phyloP scores from a whole-genome alignment of 1,284 basidiomycete genomes.

The Leccinum solheimii region DNA sequence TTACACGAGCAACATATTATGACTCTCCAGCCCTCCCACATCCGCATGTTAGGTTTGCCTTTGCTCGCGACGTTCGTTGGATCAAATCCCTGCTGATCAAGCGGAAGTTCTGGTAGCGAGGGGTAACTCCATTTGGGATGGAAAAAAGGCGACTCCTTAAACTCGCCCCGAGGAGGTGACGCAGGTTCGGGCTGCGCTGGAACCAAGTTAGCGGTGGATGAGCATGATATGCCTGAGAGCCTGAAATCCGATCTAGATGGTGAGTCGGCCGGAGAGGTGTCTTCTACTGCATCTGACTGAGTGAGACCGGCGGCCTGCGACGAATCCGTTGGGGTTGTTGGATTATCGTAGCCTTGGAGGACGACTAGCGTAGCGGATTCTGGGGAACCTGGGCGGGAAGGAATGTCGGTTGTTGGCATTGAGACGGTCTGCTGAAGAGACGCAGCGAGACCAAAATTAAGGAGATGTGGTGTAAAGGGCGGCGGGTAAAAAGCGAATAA shows the following conservation, averaged over 20 bases:
- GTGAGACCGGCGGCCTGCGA: background rate
- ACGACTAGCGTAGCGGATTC: constrained; percentile 36
- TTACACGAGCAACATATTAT: constrained; percentile 60
- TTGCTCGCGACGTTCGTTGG: background rate
- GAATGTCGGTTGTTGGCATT: constrained; percentile 16
- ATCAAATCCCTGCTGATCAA: constrained; percentile 1
- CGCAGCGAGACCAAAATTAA: constrained; percentile 8
- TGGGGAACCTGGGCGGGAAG: constrained; percentile 18
- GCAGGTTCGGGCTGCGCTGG: constrained; percentile 16
- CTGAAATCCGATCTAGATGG: constrained; percentile 24
- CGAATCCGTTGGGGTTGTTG: background rate
- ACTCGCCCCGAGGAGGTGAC: constrained; percentile 20
- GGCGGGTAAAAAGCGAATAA: constrained; percentile 24
- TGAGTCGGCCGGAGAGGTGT: constrained; percentile 15
- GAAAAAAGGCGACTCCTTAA: constrained; percentile 32
- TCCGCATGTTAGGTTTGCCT: constrained; percentile 12
- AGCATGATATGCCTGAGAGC: constrained; percentile 28
- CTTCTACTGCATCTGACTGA: constrained; percentile 7
- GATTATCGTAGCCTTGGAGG: constrained; percentile 28
- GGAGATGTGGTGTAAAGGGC: background rate
- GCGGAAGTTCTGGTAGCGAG: constrained; percentile 23
- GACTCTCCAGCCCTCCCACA: constrained; percentile 53
- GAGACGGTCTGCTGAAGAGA: constrained; percentile 3
- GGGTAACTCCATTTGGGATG: constrained; percentile 30
- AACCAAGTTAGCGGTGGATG: constrained; percentile 28